Percentiles rank a stretch among this genome's conserved stretches.
These are phyloP conservation scores for Aspergillus alliaceus DNA, from an alignment of 2,329 filamentous ascomycete species.

Conservation along the genomic window DNA sequence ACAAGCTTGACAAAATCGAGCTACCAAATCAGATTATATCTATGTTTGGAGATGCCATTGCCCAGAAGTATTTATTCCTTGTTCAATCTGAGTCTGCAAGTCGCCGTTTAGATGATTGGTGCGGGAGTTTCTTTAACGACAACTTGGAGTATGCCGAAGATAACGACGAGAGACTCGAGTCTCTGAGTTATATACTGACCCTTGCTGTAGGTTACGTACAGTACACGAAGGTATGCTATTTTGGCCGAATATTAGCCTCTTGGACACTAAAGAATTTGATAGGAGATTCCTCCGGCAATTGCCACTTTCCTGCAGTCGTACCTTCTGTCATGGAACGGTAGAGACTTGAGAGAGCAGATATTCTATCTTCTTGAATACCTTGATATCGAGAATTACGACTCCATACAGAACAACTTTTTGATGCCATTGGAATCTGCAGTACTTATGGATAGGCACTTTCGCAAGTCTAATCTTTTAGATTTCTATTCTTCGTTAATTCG, in stretches of 20 bases:
- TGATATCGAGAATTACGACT: slow-evolving; percentile 30
- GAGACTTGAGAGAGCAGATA: slow-evolving; percentile 49
- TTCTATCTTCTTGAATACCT: slow-evolving; percentile 35
- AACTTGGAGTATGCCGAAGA: slow-evolving; percentile 38
- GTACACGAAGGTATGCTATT: slow-evolving; percentile 37
- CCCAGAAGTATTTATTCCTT: slow-evolving; percentile 73
- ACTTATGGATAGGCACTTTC: slow-evolving; percentile 39
- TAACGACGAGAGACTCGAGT: slow-evolving; percentile 45
- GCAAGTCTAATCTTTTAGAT: slow-evolving; percentile 60
- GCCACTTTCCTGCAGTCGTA: slow-evolving; percentile 48
- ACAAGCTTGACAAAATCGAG: slow-evolving; percentile 74
- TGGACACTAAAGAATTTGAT: slow-evolving; percentile 6
- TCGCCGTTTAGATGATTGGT: slow-evolving; percentile 38
- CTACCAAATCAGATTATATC: slow-evolving; percentile 80
- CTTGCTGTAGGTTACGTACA: slow-evolving; percentile 36
- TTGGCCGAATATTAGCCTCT: neutral
- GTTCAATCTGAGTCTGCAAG: slow-evolving; percentile 57
- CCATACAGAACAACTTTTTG: slow-evolving; percentile 40
- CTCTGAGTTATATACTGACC: slow-evolving; percentile 35
- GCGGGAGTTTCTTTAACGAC: slow-evolving; percentile 40
- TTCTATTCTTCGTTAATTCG: slow-evolving; percentile 69
- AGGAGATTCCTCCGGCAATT: slow-evolving; percentile 37
- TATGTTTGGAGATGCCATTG: slow-evolving; percentile 70
- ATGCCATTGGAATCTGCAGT: slow-evolving; percentile 42
- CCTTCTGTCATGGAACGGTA: slow-evolving; percentile 63